Evolutionary conservation across 2,329 filamentous ascomycete genomes (phyloP), one percentile per base, ranked within the genome.

Genomic region (Pseudomassariella vexata): DNA sequence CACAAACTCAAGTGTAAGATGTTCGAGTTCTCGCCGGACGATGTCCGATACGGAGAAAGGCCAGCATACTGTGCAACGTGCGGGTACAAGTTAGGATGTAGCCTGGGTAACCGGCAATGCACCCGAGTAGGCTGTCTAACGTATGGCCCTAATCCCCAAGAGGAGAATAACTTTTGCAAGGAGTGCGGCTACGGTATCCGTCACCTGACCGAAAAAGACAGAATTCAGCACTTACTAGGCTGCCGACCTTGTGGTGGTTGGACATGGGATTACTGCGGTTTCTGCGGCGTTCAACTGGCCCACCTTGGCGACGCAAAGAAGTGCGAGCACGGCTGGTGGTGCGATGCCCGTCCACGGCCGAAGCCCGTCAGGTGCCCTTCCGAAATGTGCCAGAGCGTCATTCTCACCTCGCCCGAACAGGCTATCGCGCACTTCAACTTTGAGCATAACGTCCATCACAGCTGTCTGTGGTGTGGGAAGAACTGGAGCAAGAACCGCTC

Each of bases 381-480:
- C 34, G 4, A 7, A 15, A 17, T 36, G 34, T 19, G 12, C n/a
- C 20, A 29, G n/a, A n/a, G n/a, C 14, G 3, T 22, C 11, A 6
- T n/a, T 21, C 20, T 22, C 19, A 16, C 11, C 10, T 19, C 34
- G 14, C 30, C 24, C 10, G 21, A 36, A 9, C 18, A 32, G 19
- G 29, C 25, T 3, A 21, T 24, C 11, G 19, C 12, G 8, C 29
- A 32, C 16, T 22, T 36, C 9, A 19, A 26, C 23, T 11, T 17
- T 14, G 14, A 9, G 4, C 28, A 36, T 17, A 24, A 10, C 8
- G 8, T 6, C n/a, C 11, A 10, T 5, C 6, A 9, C 5, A n/a
- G 9, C 10, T 36, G 34, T 22, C 24, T 23, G 6, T 36, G 34
- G 34, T 36, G 34, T 24, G 25, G 29, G 24, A 10, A 28, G 15